phyloP scores from a whole-genome alignment of 176 grass and related monocot genomes.

The Poa annua region DNA sequence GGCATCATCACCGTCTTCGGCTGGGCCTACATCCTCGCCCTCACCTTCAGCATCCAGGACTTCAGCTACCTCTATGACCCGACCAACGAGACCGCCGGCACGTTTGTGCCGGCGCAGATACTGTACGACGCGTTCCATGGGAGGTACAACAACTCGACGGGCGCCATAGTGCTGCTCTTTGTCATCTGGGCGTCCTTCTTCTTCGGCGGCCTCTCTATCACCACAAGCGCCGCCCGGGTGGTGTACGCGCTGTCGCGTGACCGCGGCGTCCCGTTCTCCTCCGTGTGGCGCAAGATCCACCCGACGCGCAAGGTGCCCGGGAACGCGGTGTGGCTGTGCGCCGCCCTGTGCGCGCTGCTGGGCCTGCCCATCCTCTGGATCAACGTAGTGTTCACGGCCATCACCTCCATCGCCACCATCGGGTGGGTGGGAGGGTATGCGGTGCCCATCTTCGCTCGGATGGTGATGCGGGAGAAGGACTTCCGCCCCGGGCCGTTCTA shows the following conservation, averaged over 20 bases:
- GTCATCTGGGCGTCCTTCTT: slow-evolving; percentile 98
- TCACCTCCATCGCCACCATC: slow-evolving; percentile 88
- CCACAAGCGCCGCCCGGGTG: slow-evolving; percentile 93
- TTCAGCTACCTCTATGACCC: slow-evolving; percentile 70
- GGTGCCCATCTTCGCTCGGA: slow-evolving; percentile 91
- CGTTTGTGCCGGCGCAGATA: slow-evolving; percentile 88
- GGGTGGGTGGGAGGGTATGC: slow-evolving; percentile 96
- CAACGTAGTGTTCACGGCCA: slow-evolving; percentile 96
- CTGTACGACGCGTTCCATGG: slow-evolving; percentile 97
- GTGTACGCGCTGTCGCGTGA: slow-evolving; percentile 95
- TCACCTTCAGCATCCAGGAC: slow-evolving; percentile 99
- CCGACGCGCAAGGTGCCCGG: slow-evolving; percentile 78
- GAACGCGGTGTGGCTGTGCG: slow-evolving; percentile 93
- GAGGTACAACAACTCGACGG: slow-evolving; percentile 64
- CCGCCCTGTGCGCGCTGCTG: slow-evolving; percentile 75
- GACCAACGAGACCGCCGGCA: slow-evolving; percentile 78
- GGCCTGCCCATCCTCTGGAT: slow-evolving; percentile 86
- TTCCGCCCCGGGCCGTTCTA: slow-evolving; percentile 88
- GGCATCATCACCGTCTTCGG: slow-evolving; percentile 95
- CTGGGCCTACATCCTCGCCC: slow-evolving; percentile 96
- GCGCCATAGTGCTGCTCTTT: slow-evolving; percentile 81
- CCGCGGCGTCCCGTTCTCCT: slow-evolving; percentile 71
- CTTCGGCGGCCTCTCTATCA: slow-evolving; percentile 98
- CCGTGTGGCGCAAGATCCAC: slow-evolving; percentile 86
- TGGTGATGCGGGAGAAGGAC: slow-evolving; percentile 83